Evolutionary conservation across 108 stramenopile species (phyloP), one percentile per base, ranked within the genome.

Genomic region (Cylindrotheca closterium): DNA sequence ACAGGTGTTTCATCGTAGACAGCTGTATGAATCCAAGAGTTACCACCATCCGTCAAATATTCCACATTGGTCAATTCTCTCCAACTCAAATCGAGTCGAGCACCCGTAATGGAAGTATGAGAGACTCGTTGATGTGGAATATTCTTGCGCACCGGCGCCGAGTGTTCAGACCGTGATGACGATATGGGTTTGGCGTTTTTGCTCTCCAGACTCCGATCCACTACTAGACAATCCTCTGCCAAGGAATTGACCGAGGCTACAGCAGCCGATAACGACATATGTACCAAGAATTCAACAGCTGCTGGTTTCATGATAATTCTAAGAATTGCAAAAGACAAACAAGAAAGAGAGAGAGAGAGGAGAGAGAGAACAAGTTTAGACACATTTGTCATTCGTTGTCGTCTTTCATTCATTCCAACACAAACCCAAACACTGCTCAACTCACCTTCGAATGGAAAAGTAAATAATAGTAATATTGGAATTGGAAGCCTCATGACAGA

Each of bases 11-110:
- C 85, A 46, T 83, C 60, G 56, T 87, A 74, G 10, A 94, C 86
- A 19, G 94, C 91, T 1, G 94, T 95, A 57, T 95, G 94, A 52
- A 95, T 91, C 94, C 94, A 95, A 52, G 79, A 87, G 62, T 92
- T 95, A 3, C 94, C 94, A 15, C 94, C 94, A 72, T 95, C 94
- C 0, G 94, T 95, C 56, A 95, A 73, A 68, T 95, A 95, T 57
- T 95, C 94, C 45, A 95, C 91, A 82, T 95, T 90, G 22, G 67
- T 64, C 27, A 95, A 63, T 49, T 79, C 61, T 32, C 83, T 61
- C 94, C 94, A 95, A 51, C 89, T 82, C 37, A 95, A 65, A 71
- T 92, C 85, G 37, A 91, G 62, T 34, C 72, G 74, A 26, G 89
- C 89, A 28, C 92, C 92, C 0, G 89, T 90, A 48, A 93, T 75